Conservation (phyloP, 768 basidiomycete genomes). For the Hygrocybe punicea region DNA sequence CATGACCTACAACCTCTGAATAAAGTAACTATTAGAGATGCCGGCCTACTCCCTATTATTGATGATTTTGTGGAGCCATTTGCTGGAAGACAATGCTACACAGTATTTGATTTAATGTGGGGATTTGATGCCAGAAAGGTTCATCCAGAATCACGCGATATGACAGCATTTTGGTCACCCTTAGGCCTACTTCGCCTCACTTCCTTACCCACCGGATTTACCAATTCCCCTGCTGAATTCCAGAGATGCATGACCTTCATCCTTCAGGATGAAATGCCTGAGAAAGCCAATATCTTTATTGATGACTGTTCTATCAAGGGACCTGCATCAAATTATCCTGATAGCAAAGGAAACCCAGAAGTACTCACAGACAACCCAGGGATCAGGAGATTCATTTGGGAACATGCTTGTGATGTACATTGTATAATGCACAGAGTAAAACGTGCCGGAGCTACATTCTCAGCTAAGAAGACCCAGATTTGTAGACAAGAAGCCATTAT, state of each 20-base stretch:
- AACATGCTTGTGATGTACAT: constrained; percentile 31
- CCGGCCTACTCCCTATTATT: constrained; percentile 15
- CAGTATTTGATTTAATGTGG: too few species aligned
- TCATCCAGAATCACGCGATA: too few species aligned
- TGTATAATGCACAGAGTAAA: constrained; percentile 26
- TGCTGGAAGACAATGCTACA: too few species aligned
- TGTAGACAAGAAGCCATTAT: constrained; percentile 20
- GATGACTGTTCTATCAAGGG: too few species aligned
- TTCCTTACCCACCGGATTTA: constrained; percentile 18
- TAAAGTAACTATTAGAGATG: constrained; percentile 16
- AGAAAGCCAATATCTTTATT: too few species aligned
- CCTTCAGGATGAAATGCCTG: constrained; percentile 32
- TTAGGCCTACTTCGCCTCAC: constrained; percentile 16
- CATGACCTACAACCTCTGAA: constrained; percentile 25
- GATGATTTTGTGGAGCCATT: constrained; percentile 21
- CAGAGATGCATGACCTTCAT: constrained; percentile 26
- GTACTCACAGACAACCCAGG: constrained; percentile 15
- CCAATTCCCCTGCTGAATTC: constrained; percentile 21
- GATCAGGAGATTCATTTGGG: constrained; percentile 35
- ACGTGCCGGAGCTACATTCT: constrained; percentile 28
- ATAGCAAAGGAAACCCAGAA: constrained; percentile 16
- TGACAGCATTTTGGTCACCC: constrained; percentile 19
- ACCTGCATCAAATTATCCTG: constrained; percentile 20
- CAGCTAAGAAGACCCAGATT: too few species aligned
- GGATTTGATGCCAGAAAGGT: too few species aligned